Conservation (phyloP, 1,284 basidiomycete genomes). For the Coniferiporia weirii region DNA sequence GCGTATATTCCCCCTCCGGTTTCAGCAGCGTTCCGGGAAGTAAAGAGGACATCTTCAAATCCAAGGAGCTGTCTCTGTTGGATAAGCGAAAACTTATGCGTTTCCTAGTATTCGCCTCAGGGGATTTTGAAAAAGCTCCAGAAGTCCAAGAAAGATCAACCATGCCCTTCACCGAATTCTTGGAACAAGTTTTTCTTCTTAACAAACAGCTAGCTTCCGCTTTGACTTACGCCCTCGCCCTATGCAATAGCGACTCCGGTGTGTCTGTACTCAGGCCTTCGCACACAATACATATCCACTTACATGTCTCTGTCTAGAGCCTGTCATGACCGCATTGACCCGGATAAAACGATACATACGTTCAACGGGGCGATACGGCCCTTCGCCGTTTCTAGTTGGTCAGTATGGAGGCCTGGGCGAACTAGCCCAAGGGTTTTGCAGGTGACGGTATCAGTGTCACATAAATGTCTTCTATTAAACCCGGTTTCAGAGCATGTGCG, state of each 20-base stretch:
- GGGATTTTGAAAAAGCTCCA: constrained; percentile 62
- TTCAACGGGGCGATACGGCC: constrained; percentile 83
- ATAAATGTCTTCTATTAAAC: not conserved
- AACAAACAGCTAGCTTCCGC: constrained; percentile 51
- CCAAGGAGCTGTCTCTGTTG: constrained; percentile 68
- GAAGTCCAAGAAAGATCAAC: constrained; percentile 57
- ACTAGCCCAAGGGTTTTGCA: constrained; percentile 89
- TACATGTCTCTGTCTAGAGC: constrained; percentile 41
- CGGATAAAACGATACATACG: constrained; percentile 72
- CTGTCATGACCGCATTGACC: constrained; percentile 54
- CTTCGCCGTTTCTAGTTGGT: constrained; percentile 87
- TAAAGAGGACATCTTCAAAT: constrained; percentile 94
- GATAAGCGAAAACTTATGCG: constrained; percentile 94
- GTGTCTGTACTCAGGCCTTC: constrained; percentile 19
- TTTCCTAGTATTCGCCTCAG: constrained; percentile 77
- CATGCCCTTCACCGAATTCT: constrained; percentile 54
- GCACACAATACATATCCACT: constrained; percentile 2
- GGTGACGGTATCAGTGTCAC: constrained; percentile 21
- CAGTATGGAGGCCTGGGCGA: constrained; percentile 94
- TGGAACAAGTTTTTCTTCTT: constrained; percentile 59
- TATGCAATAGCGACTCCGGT: constrained; percentile 54
- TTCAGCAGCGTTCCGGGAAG: constrained; percentile 77
- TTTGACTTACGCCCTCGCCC: constrained; percentile 71
- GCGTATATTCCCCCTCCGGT: constrained; percentile 44
- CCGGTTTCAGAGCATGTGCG: constrained; percentile 61